Conservation (phyloP, 202 grass and related monocot genomes). For the Eragrostis tef region DNA sequence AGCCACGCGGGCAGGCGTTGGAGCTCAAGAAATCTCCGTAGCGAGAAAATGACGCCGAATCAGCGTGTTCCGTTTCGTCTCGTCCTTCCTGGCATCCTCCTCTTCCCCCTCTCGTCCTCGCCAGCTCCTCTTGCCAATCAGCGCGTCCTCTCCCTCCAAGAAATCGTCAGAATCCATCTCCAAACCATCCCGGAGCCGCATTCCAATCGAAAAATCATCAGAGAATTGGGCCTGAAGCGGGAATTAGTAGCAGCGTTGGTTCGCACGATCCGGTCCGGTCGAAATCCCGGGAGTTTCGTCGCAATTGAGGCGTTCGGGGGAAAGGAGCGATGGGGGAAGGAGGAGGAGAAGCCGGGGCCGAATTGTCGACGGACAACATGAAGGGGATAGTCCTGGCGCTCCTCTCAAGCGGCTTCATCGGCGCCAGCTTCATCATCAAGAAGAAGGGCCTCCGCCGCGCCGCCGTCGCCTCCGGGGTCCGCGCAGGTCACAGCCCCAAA, state of each 20-base stretch:
- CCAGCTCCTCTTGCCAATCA: slow-evolving; percentile 41
- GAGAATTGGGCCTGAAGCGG: background rate
- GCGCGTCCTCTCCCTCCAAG: background rate
- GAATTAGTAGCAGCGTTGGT: background rate
- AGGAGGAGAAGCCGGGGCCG: slow-evolving; percentile 46
- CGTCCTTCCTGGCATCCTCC: slow-evolving; percentile 33
- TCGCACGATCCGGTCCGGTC: background rate
- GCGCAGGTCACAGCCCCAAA: slow-evolving; percentile 57
- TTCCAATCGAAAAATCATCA: background rate
- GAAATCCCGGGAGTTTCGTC: slow-evolving; percentile 15
- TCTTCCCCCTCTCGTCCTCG: background rate
- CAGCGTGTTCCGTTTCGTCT: slow-evolving; percentile 27
- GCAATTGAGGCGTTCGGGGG: background rate
- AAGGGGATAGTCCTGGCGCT: slow-evolving; percentile 84
- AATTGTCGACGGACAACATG: slow-evolving; percentile 80
- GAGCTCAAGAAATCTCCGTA: background rate
- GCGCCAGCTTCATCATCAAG: slow-evolving; percentile 98
- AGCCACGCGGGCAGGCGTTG: background rate
- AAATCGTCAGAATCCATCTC: slow-evolving; percentile 24
- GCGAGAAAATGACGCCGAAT: slow-evolving; percentile 42
- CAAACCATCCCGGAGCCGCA: slow-evolving; percentile 32
- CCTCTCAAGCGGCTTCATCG: slow-evolving; percentile 90
- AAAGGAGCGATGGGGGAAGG: slow-evolving; percentile 25
- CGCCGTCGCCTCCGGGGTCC: slow-evolving; percentile 76
- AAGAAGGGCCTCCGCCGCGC: slow-evolving; percentile 91